These are phyloP conservation scores for Parachaetomium inaequale DNA, from an alignment of 495 filamentous ascomycete genomes.

Conservation along the genomic window DNA sequence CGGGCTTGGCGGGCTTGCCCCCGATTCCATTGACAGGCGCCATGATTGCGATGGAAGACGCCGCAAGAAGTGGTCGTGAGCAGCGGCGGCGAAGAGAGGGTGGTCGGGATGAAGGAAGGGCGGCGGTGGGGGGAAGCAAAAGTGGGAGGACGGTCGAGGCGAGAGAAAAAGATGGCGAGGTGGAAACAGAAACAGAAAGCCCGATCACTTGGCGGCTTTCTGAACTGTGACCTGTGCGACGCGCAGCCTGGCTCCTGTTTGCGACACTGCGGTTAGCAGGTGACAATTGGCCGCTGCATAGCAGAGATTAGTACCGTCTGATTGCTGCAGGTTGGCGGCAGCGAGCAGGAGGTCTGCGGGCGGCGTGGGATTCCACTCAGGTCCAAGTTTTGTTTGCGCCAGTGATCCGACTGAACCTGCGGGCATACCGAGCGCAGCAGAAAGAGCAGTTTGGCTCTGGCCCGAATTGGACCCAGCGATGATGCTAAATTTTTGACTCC, in stretches of 20 bases:
- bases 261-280: conserved; percentile 6
- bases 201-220: conserved; percentile 22
- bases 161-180: conserved; percentile 2
- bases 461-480: conserved; percentile 20
- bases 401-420: neutral
- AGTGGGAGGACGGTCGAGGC: neutral
- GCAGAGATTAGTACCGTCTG: neutral
- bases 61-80: neutral
- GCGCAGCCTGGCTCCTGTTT: conserved; percentile 24
- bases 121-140: neutral
- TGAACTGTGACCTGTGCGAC: conserved; percentile 23
- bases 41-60: conserved; percentile 21
- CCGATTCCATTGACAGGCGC: conserved; percentile 26
- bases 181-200: conserved; percentile 9
- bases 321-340: neutral
- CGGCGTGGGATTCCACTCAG: neutral
- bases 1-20: conserved; percentile 24
- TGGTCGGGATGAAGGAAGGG: neutral
- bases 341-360: neutral
- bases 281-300: neutral
- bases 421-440: neutral
- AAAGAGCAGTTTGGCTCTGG: neutral
- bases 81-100: conserved; percentile 3
- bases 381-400: neutral
- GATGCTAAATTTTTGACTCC: conserved; percentile 35